Evolutionary conservation across 495 filamentous ascomycete species (phyloP).

Genomic region (Usnea hakonensis): DNA sequence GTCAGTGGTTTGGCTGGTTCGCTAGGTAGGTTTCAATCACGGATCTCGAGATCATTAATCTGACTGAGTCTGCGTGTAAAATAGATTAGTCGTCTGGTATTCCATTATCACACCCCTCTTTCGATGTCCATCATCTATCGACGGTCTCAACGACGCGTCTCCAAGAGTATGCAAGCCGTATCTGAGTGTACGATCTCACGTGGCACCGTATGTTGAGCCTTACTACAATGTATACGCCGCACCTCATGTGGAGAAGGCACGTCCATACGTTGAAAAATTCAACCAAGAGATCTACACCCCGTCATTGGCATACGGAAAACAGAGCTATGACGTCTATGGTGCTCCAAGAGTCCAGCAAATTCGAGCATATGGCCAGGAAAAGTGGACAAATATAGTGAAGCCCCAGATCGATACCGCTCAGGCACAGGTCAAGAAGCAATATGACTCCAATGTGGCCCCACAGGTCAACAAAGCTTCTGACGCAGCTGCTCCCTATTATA

Average conservation of each 20-base stretch:
- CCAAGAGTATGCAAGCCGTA: slow-evolving; percentile 81
- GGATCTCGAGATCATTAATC: not conserved
- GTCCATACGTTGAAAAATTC: slow-evolving; percentile 63
- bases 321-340: slow-evolving; percentile 62
- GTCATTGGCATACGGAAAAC: slow-evolving; percentile 51
- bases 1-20: slow-evolving; percentile 47
- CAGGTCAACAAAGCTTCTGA: slow-evolving; percentile 56
- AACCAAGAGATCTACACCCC: slow-evolving; percentile 62
- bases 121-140: slow-evolving; percentile 66
- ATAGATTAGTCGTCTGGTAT: slow-evolving; percentile 80
- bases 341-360: slow-evolving; percentile 64
- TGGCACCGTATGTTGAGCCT: slow-evolving; percentile 69
- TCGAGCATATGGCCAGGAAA: slow-evolving; percentile 52
- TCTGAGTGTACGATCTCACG: slow-evolving; percentile 57
- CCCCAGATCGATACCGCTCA: slow-evolving; percentile 63
- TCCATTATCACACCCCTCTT: slow-evolving; percentile 69
- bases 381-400: slow-evolving; percentile 71
- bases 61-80: slow-evolving; percentile 8
- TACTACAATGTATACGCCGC: slow-evolving; percentile 82
- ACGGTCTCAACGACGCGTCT: slow-evolving; percentile 58
- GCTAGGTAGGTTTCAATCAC: slow-evolving; percentile 48
- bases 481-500: slow-evolving; percentile 62
- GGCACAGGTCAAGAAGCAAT: slow-evolving; percentile 51
- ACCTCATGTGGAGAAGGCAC: slow-evolving; percentile 68
- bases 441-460: slow-evolving; percentile 61